These are phyloP conservation scores for Sugiyamaella sp. DNA, from an alignment of 1,139 yeast species.

Conservation along the genomic window DNA sequence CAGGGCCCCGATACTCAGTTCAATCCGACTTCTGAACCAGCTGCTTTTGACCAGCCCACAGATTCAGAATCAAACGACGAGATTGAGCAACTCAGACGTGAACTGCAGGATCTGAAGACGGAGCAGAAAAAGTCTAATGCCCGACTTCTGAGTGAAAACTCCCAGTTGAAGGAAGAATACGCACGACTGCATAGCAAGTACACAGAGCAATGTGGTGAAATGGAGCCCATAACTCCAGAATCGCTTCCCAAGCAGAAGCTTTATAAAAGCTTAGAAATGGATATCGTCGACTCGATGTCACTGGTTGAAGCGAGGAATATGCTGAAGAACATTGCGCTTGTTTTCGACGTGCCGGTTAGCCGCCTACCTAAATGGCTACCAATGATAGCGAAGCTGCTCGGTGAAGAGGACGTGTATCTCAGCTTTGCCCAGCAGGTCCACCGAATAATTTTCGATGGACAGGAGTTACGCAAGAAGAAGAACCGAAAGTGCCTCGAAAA, in stretches of 20 bases:
- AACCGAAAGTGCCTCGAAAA: constrained; percentile 18
- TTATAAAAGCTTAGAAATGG: constrained; percentile 36
- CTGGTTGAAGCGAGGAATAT: constrained; percentile 39
- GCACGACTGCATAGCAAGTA: neutral
- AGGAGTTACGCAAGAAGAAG: constrained; percentile 6
- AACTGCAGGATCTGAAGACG: neutral
- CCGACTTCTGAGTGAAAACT: neutral
- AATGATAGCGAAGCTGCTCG: constrained; percentile 36
- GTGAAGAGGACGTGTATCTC: constrained; percentile 37
- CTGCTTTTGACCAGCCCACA: neutral
- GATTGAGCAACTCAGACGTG: neutral
- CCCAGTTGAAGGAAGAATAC: neutral
- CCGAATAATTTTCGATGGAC: constrained; percentile 32
- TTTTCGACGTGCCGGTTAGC: constrained; percentile 40
- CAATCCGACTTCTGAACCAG: neutral
- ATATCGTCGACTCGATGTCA: constrained; percentile 34
- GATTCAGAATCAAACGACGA: neutral
- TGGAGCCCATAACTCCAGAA: constrained; percentile 20
- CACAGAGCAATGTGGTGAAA: neutral
- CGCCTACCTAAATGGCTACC: constrained; percentile 38
- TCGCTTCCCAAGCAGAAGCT: constrained; percentile 12
- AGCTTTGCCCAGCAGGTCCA: constrained; percentile 40
- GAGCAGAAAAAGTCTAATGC: neutral
- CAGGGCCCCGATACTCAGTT: no score
- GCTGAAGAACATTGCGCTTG: constrained; percentile 35